phyloP scores from a whole-genome alignment of 2,329 filamentous ascomycete genomes.

The Dothideomycetes sp. region DNA sequence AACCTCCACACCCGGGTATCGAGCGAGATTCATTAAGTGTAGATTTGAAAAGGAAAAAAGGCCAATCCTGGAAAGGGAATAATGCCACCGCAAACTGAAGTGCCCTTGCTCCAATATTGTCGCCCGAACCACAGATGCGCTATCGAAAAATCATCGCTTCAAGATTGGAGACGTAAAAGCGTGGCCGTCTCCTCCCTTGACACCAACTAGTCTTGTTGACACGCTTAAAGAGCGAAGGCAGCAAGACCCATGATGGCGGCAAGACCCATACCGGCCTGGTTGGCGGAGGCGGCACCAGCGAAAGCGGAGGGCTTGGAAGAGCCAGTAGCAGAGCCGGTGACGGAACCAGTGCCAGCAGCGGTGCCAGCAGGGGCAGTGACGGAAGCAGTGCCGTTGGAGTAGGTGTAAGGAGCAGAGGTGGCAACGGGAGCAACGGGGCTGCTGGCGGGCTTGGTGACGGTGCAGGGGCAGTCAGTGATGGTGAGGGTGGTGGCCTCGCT shows the following conservation, averaged over 20 bases:
- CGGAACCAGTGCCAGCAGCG: conserved; percentile 3
- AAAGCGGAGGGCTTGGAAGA: conserved; percentile 25
- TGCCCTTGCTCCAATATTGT: background rate
- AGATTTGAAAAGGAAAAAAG: conserved; percentile 1
- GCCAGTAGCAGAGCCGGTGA: conserved; percentile 13
- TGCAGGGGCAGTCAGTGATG: conserved; percentile 22
- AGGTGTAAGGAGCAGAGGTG: conserved; percentile 9
- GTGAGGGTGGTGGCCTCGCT: conserved; percentile 14
- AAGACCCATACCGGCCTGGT: conserved; percentile 40
- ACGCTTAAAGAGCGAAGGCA: conserved; percentile 19
- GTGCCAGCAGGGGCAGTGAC: conserved; percentile 5
- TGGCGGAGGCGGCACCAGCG: conserved; percentile 41
- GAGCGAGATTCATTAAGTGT: conserved; percentile 5
- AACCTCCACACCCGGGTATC: conserved; percentile 2
- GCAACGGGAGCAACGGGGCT: conserved; percentile 6
- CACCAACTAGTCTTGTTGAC: background rate
- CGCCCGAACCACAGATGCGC: background rate
- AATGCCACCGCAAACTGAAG: background rate
- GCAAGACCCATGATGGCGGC: conserved; percentile 42
- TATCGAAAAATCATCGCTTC: background rate
- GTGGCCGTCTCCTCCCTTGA: background rate
- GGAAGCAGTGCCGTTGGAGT: conserved; percentile 10
- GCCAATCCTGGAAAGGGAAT: background rate
- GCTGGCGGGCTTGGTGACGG: conserved; percentile 39
- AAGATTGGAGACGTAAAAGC: background rate